phyloP scores from a whole-genome alignment of 306 rosid genomes.

The Gastrolobium villosum region DNA sequence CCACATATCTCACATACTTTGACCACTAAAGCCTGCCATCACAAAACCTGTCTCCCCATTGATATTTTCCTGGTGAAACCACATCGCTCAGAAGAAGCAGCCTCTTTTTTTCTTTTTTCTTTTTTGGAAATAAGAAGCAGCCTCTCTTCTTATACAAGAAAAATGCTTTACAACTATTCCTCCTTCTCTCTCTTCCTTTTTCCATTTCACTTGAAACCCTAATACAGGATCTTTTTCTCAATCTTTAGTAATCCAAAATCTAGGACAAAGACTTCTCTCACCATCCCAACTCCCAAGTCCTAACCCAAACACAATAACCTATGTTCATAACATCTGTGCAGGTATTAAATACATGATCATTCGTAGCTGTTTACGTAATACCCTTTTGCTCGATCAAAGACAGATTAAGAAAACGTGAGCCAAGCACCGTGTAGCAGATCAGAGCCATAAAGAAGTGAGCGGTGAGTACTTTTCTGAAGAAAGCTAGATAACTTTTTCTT shows the following conservation, averaged over 20 bases:
- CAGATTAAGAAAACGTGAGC: conserved; percentile 52
- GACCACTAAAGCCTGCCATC: conserved; percentile 50
- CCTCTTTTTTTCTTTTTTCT: conserved; percentile 40
- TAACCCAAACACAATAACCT: conserved; percentile 32
- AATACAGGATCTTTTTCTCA: conserved; percentile 30
- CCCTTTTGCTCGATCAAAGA: conserved; percentile 34
- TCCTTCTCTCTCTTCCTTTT: conserved; percentile 29
- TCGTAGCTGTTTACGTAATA: conserved; percentile 54
- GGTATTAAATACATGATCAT: conserved; percentile 49
- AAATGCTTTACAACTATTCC: conserved; percentile 47
- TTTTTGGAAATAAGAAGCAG: conserved; percentile 40
- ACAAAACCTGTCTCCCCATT: conserved; percentile 21
- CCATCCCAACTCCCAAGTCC: neutral
- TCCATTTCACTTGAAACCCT: conserved; percentile 57
- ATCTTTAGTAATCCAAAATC: conserved; percentile 26
- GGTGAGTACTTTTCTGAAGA: conserved; percentile 51
- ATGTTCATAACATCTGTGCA: conserved; percentile 19
- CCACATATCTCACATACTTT: conserved; percentile 64
- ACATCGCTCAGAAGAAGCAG: conserved; percentile 45
- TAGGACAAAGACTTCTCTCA: neutral
- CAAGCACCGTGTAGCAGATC: conserved; percentile 51
- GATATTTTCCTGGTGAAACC: conserved; percentile 61
- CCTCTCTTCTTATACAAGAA: conserved; percentile 55
- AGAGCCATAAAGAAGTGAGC: conserved; percentile 45
- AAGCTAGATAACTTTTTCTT: conserved; percentile 44